These are phyloP conservation scores for Penicillium salamii DNA, from an alignment of 495 filamentous ascomycete genomes.

Conservation along the genomic window DNA sequence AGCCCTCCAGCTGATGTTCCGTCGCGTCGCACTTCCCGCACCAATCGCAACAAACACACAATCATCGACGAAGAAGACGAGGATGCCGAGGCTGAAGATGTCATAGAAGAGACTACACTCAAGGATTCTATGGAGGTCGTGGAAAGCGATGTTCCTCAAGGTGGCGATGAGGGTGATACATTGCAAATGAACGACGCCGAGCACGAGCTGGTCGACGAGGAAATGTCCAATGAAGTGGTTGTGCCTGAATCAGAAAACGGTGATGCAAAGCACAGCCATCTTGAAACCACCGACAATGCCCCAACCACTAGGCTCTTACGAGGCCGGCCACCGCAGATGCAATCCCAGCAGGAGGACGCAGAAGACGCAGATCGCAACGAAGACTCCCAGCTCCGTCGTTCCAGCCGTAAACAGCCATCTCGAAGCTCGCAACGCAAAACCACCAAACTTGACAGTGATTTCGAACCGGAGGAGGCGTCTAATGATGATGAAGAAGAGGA, in stretches of 20 bases:
- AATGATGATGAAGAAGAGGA: constrained; percentile 65
- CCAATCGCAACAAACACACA: constrained; percentile 53
- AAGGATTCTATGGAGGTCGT: constrained; percentile 40
- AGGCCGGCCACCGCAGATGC: constrained; percentile 37
- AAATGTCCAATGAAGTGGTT: constrained; percentile 45
- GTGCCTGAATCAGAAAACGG: constrained; percentile 53
- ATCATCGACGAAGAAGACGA: constrained; percentile 62
- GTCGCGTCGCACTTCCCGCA: constrained; percentile 53
- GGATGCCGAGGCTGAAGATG: constrained; percentile 33
- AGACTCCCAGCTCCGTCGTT: constrained; percentile 46
- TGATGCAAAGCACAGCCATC: constrained; percentile 27
- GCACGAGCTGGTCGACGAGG: constrained; percentile 31
- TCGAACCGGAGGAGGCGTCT: constrained; percentile 70
- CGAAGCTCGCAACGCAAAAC: constrained; percentile 51
- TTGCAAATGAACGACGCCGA: constrained; percentile 15
- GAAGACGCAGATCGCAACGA: constrained; percentile 30
- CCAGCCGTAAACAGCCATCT: constrained; percentile 45
- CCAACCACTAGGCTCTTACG: constrained; percentile 53
- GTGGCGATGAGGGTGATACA: constrained; percentile 34
- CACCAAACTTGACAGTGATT: constrained; percentile 77
- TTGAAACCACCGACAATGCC: constrained; percentile 60
- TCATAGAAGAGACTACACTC: constrained; percentile 27
- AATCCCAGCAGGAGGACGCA: constrained; percentile 19
- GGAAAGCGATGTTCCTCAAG: constrained; percentile 40
- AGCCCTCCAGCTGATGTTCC: constrained; percentile 59